Conservation (phyloP, 2,329 filamentous ascomycete species). For the Plectosphaerella plurivora region DNA sequence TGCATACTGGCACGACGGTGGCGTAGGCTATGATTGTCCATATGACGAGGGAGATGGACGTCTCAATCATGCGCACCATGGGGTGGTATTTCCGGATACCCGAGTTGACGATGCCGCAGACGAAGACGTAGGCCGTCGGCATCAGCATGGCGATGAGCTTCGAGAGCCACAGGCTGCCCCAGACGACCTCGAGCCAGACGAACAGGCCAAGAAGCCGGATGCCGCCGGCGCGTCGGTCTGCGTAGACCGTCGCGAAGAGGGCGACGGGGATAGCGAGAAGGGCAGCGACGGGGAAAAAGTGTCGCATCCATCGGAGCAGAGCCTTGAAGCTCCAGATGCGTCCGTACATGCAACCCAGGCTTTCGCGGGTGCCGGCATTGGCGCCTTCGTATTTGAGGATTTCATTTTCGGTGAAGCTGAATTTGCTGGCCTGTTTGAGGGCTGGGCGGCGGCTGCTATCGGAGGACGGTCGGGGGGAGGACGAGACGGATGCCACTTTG, state of each 20-base stretch:
- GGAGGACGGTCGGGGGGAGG: constrained; percentile 9
- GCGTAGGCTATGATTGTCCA: constrained; percentile 61
- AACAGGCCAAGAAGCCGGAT: constrained; percentile 56
- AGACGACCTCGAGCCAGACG: constrained; percentile 65
- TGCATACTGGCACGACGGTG: constrained; percentile 45
- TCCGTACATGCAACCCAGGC: constrained; percentile 61
- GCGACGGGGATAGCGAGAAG: constrained; percentile 60
- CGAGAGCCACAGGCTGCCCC: constrained; percentile 62
- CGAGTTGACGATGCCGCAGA: constrained; percentile 64
- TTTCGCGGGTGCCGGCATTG: constrained; percentile 52
- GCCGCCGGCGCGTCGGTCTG: constrained; percentile 28
- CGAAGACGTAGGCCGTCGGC: constrained; percentile 62
- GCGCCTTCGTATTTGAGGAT: constrained; percentile 32
- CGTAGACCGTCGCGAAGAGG: constrained; percentile 42
- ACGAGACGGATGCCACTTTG: constrained; percentile 6
- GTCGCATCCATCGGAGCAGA: constrained; percentile 63
- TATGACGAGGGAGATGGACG: constrained; percentile 64
- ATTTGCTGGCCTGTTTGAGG: constrained; percentile 2
- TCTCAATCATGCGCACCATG: constrained; percentile 59
- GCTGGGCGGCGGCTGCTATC: background rate
- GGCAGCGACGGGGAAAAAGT: constrained; percentile 60
- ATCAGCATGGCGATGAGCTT: constrained; percentile 60
- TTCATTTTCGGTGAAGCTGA: constrained; percentile 2
- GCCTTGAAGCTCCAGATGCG: constrained; percentile 61
- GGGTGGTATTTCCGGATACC: constrained; percentile 68